These are phyloP conservation scores for Capsicum chinense DNA, from an alignment of 257 asterid species.

Conservation along the genomic window DNA sequence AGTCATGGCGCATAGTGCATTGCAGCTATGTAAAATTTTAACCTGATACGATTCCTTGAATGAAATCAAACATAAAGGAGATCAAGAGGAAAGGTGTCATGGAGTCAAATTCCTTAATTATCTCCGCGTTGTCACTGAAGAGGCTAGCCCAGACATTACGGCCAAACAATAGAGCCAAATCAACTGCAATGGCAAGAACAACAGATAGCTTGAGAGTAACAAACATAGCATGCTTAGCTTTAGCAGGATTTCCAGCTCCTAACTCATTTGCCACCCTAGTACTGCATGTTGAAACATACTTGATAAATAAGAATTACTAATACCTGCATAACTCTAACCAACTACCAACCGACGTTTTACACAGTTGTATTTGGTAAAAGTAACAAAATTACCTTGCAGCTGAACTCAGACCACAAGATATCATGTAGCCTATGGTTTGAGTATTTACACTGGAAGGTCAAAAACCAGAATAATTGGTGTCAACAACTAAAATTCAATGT, in stretches of 20 bases:
- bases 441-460: constrained; percentile 46
- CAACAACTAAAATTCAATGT: constrained; percentile 41
- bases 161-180: constrained; percentile 54
- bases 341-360: no score
- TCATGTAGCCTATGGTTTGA: constrained; percentile 55
- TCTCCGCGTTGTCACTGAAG: constrained; percentile 62
- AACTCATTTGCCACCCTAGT: constrained; percentile 87
- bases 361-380: background rate
- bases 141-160: constrained; percentile 68
- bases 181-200: constrained; percentile 47
- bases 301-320: background rate
- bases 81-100: constrained; percentile 67
- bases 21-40: background rate
- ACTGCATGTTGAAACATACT: constrained; percentile 47
- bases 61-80: constrained; percentile 60
- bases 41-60: constrained; percentile 83
- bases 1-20: background rate
- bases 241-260: constrained; percentile 64
- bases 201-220: constrained; percentile 64
- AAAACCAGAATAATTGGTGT: background rate
- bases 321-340: no score
- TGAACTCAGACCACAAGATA: constrained; percentile 76
- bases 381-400: constrained; percentile 68
- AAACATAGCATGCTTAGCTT: constrained; percentile 68
- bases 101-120: constrained; percentile 54